Evolutionary conservation across 345 rosid genomes (phyloP), one percentile per base, ranked within the genome.

Genomic region (sweet orange (Citrus sinensis)): DNA sequence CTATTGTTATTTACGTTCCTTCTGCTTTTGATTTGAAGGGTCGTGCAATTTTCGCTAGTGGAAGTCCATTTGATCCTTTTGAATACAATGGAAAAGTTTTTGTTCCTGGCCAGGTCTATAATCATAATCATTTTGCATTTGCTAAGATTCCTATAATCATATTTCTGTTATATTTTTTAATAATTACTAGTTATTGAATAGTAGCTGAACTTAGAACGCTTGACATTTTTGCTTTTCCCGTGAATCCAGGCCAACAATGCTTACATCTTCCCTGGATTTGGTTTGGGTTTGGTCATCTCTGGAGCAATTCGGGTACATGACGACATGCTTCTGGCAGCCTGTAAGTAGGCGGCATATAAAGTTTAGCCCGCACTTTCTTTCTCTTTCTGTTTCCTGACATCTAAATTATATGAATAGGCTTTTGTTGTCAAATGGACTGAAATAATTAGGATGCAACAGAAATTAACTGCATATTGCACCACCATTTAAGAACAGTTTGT

Each of bases 31-130:
- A 63, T 54, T 70, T 83, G 68, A 87, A 96, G 99, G 99, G 99
- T 11, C 90, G 91, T 76, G 98, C 98, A 17, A 96, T 94, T 67
- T 96, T 89, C 65, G 98, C 98, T 7, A 94, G 99, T 74, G 99
- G 99, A 86, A 96, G 98, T 81, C 99, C 98, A 63, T 96, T 94
- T 82, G 98, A 92, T 83, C 94, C 97, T 30, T 85, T 96, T 71
- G 90, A 94, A 76, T 90, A 87, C 68, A 77, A 88, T 59, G 97
- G 92, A 79, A 93, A 83, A 84, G 82, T 89, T 59, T 89, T 89
- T 46, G 87, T 90, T 74, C 89, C 99, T n/a, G 98, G 98, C 86
- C 99, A 95, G 97, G 98, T 95, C 32, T 58, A 78, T 25, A 58
- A 24, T 42, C 27, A 25, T 65, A 17, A 56, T 49, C 34, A 58